phyloP scores from a whole-genome alignment of 768 basidiomycete genomes.

The Obba rivulosa region DNA sequence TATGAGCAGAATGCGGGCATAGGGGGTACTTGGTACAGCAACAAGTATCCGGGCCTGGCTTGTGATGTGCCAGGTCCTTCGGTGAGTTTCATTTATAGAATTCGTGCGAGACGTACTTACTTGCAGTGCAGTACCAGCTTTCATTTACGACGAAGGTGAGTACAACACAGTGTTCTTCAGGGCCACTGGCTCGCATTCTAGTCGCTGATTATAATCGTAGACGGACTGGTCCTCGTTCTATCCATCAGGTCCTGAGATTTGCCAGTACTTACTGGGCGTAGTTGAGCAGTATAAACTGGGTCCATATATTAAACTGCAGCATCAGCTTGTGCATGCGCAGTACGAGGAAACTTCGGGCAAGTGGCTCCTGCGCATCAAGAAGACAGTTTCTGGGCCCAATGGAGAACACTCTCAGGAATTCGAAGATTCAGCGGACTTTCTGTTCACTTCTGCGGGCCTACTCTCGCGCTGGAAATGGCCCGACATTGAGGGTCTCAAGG shows the following conservation, averaged over 20 bases:
- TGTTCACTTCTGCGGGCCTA: conserved; percentile 47
- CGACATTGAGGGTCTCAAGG: conserved; percentile 50
- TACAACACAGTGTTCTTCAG: no score
- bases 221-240: conserved; percentile 58
- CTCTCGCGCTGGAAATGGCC: conserved; percentile 63
- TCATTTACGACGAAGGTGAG: conserved; percentile 48
- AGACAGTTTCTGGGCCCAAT: background rate
- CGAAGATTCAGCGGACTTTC: conserved; percentile 48
- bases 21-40: conserved; percentile 56
- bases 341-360: conserved; percentile 49
- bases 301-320: conserved; percentile 48
- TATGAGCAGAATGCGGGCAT: conserved; percentile 32
- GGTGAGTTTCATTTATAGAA: conserved; percentile 27
- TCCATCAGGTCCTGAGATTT: conserved; percentile 54
- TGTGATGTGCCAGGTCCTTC: conserved; percentile 57
- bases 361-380: conserved; percentile 49
- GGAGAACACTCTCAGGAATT: conserved; percentile 24
- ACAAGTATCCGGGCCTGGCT: conserved; percentile 49
- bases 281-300: conserved; percentile 51
- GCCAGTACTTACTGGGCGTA: conserved; percentile 44
- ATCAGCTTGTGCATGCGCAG: conserved; percentile 46
- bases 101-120: conserved; percentile 1
- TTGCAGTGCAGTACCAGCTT: conserved; percentile 43
- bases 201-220: conserved; percentile 21
- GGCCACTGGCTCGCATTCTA: background rate